Percentiles rank a stretch among this genome's conserved stretches.
Evolutionary conservation across 2,329 filamentous ascomycete genomes (phyloP).

Genomic region (Verticillium nubilum): DNA sequence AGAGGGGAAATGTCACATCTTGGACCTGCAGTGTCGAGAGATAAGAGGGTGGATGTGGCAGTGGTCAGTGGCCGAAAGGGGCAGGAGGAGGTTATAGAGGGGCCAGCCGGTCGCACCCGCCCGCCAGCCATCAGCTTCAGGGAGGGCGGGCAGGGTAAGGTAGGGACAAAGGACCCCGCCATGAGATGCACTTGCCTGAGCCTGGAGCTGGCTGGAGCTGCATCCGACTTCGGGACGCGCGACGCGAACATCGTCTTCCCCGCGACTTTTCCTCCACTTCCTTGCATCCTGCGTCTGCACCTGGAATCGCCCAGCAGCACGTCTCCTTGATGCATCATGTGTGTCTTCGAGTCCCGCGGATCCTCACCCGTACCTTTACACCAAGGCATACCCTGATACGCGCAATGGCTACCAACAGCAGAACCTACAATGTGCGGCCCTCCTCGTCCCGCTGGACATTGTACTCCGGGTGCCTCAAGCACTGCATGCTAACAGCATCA

Average conservation of each 20-base stretch:
- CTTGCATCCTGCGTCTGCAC: not conserved
- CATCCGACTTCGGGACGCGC: not conserved
- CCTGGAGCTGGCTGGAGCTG: no score
- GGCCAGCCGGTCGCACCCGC: constrained; percentile 3
- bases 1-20: not conserved
- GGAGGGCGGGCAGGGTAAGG: no score
- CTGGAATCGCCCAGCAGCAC: not conserved
- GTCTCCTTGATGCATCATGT: constrained; percentile 12
- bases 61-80: constrained; percentile 3
- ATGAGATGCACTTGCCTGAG: no score
- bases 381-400: not conserved
- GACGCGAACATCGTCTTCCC: not conserved
- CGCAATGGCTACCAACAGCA: constrained; percentile 6
- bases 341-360: constrained; percentile 6
- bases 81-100: constrained; percentile 3
- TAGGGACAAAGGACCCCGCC: no score
- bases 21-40: not conserved
- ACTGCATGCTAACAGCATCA: not conserved
- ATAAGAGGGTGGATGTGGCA: not conserved
- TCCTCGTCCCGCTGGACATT: not conserved
- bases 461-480: not conserved
- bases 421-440: constrained; percentile 10
- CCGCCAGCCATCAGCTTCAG: not conserved
- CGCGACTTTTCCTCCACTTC: not conserved
- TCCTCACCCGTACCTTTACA: not conserved